Evolutionary conservation across 345 rosid species (phyloP), one percentile per base, ranked within the genome.

Genomic region (Carallia brachiata): DNA sequence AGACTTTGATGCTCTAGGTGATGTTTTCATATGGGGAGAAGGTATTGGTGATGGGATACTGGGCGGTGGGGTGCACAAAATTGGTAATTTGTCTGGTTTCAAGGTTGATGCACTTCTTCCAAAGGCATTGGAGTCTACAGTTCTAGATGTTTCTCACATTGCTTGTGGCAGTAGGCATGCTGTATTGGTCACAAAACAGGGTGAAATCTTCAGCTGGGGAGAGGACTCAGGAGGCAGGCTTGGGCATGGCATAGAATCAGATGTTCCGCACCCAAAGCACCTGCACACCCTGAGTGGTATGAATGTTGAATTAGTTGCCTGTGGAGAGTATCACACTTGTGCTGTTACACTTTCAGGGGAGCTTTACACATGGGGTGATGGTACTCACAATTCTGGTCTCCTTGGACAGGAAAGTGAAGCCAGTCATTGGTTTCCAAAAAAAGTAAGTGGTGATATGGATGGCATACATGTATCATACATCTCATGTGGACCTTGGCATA

Each of bases 11-110:
- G 88, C 92, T 60, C 60, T 93, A 54, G 91, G 94, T 61, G 98
- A 93, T 80, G 89, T 88, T 80, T 91, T 88, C 80, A 74, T 88
- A 6, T 93, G 98, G 98, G 98, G 98, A 82, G 92, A 90, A 88
- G 89, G 90, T 73, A 68, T 74, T 73, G 79, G 82, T 19, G 84
- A 80, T 47, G 93, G 93, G 71, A 61, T 84, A 55, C 66, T 90
- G 62, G 92, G 88, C 16, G 87, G 88, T 73, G 82, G 81, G 31
- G 66, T 62, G 52, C 68, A 77, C 34, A 81, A 80, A 73, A 62
- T 65, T 69, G 87, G 79, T 52, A 18, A 61, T 68, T 30, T 77
- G 65, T 67, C 57, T 58, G 73, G 75, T 72, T 70, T 78, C 40
- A 81, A 81, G 68, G 71, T 79, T 56, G 87, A 87, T 76, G 82